Evolutionary conservation across 176 grass and related monocot genomes (phyloP), one percentile per base, ranked within the genome.

Genomic region (Hordeum marinum): DNA sequence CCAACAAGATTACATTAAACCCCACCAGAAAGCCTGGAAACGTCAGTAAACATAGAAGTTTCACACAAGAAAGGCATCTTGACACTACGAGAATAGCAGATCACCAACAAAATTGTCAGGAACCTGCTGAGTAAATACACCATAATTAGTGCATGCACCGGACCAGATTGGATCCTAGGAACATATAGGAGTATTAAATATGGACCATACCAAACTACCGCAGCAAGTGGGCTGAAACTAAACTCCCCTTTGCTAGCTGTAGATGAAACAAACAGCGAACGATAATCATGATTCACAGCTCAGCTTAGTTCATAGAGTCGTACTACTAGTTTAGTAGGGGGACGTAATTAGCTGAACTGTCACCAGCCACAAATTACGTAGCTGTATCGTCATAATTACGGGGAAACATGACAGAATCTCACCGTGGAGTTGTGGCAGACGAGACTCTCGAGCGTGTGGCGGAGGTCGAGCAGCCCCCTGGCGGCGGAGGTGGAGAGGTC

Each of bases 401-500:
- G 50, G 59, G 31, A 29, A n/a, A 32, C 15, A 17, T 40, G 20
- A 10, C 20, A 60, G 70, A 27, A 78, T 31, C 83, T 87, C 82
- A 99, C 96, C 81, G 91, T 99, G 40, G 93, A 99, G 88, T 96
- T 89, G 81, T 91, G 89, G 63, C 96, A 96, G 70, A 94, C 57
- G 43, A 99, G 78, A 59, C 76, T 94, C 86, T 99, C 93, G 40
- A 99, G 90, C 52, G 93, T 92, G 88, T 94, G 86, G 7, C 93
- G 90, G 61, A 99, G 96, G 32, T 91, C 96, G 73, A 96, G 90
- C 70, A 99, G 46, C 0, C 96, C 96, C 84, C 88, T 92, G 20
- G 91, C 91, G 9, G 84, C 82, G 9, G 93, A 92, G 34, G 86
- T 94, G 35, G 96, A 99, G 59, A 99, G 80, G 73, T 99, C 91